A percentile compares a stretch with the other conserved stretches of the same genome.
These are phyloP conservation scores for Metrosideros polymorpha DNA, from an alignment of 441 rosid genomes.

Conservation along the genomic window DNA sequence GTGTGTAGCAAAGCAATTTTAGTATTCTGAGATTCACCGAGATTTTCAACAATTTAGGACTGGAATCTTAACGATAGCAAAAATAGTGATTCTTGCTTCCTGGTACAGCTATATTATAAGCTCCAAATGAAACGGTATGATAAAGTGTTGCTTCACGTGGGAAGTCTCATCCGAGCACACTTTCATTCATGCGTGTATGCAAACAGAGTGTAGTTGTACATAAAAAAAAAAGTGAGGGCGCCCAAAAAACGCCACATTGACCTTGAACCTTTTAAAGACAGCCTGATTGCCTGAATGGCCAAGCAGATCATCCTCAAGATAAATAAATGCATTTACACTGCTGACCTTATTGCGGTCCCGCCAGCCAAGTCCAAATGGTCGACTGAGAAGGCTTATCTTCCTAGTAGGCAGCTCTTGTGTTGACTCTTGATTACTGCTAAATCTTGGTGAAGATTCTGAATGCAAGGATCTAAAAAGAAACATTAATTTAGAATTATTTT, in stretches of 20 bases:
- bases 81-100: background rate
- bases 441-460: conserved; percentile 33
- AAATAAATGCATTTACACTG: background rate
- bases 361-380: conserved; percentile 98
- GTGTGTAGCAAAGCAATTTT: background rate
- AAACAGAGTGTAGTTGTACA: background rate
- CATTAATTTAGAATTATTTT: background rate
- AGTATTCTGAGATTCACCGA: background rate
- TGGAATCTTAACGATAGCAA: background rate
- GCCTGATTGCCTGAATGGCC: background rate
- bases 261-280: background rate
- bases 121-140: background rate
- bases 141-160: background rate
- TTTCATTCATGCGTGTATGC: background rate
- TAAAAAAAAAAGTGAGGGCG: background rate
- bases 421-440: conserved; percentile 43
- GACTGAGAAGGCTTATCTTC: conserved; percentile 64
- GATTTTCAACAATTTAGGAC: background rate
- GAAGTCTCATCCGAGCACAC: background rate
- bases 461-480: conserved; percentile 35
- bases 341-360: conserved; percentile 86
- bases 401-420: conserved; percentile 59
- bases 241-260: background rate
- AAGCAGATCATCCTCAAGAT: background rate
- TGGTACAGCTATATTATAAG: background rate